Evolutionary conservation across 805 yeast species (phyloP).

Genomic region (Candida insectorum): DNA sequence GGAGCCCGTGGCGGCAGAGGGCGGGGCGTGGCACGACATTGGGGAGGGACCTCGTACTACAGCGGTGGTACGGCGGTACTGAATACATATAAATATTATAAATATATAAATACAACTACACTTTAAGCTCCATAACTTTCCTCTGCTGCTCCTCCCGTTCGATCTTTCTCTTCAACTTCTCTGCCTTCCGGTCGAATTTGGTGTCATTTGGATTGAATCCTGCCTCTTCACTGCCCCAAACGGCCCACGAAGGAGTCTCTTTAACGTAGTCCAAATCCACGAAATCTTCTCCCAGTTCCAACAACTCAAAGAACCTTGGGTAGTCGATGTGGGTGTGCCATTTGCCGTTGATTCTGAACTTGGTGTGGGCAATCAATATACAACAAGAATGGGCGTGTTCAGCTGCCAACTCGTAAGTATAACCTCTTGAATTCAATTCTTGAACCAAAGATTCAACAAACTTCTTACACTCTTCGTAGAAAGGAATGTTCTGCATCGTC

Average conservation of each 20-base stretch:
- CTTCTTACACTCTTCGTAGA: slow-evolving; percentile 80
- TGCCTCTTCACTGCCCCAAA: slow-evolving; percentile 79
- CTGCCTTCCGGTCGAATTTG: slow-evolving; percentile 61
- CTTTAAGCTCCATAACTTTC: slow-evolving; percentile 4
- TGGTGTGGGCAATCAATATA: slow-evolving; percentile 72
- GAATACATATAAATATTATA: slow-evolving; percentile 1
- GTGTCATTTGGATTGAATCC: slow-evolving; percentile 90
- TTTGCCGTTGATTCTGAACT: slow-evolving; percentile 63
- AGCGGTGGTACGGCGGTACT: not conserved
- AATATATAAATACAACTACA: slow-evolving; percentile 3
- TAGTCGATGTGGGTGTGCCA: slow-evolving; percentile 94
- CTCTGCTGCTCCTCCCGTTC: slow-evolving; percentile 29
- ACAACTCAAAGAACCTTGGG: slow-evolving; percentile 65
- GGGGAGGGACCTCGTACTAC: not conserved
- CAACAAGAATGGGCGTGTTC: slow-evolving; percentile 97
- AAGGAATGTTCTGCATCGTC: slow-evolving; percentile 94
- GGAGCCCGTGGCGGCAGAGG: too few relatives aligned
- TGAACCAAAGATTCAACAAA: slow-evolving; percentile 65
- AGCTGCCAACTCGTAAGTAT: slow-evolving; percentile 80
- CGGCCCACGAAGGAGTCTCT: slow-evolving; percentile 88
- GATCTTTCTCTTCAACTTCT: slow-evolving; percentile 46
- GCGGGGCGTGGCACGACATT: too few relatives aligned
- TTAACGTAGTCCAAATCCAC: slow-evolving; percentile 76
- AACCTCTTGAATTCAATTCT: slow-evolving; percentile 63
- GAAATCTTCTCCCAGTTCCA: slow-evolving; percentile 63